Evolutionary conservation across 2,329 filamentous ascomycete species (phyloP).

Genomic region (Aspergillus eucalypticola): DNA sequence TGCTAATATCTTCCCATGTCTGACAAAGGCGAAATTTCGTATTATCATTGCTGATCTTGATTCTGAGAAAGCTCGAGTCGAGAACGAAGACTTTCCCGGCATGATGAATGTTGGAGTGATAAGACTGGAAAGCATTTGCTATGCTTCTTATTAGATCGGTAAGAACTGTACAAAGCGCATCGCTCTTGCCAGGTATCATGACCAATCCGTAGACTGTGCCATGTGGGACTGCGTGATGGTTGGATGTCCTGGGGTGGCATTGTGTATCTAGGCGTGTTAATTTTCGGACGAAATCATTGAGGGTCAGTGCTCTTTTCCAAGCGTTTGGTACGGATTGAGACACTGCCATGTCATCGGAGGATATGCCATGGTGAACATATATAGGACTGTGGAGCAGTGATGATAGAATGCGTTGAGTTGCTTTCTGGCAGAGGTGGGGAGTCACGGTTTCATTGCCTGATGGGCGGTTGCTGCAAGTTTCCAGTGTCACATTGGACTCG

Average conservation of each 20-base stretch:
- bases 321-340: not conserved
- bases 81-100: slow-evolving; percentile 39
- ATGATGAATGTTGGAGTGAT: not conserved
- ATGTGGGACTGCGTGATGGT: not conserved
- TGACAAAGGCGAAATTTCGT: slow-evolving; percentile 25
- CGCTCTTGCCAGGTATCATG: not conserved
- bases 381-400: not conserved
- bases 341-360: not conserved
- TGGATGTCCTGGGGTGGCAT: not conserved
- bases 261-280: not conserved
- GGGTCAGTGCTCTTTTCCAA: not conserved
- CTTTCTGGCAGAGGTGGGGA: not conserved
- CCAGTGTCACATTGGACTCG: not conserved
- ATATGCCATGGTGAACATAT: not conserved
- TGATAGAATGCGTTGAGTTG: not conserved
- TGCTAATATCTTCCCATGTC: slow-evolving; percentile 32
- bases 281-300: slow-evolving; percentile 6
- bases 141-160: slow-evolving; percentile 23
- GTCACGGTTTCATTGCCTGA: too few relatives aligned
- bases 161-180: slow-evolving; percentile 32
- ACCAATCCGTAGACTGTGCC: not conserved
- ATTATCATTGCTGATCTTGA: slow-evolving; percentile 17
- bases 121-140: slow-evolving; percentile 11
- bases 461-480: not conserved
- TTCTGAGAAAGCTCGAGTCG: slow-evolving; percentile 25